phyloP scores from a whole-genome alignment of 192 early-diverging fungal genomes.

The Lobosporangium transversale region DNA sequence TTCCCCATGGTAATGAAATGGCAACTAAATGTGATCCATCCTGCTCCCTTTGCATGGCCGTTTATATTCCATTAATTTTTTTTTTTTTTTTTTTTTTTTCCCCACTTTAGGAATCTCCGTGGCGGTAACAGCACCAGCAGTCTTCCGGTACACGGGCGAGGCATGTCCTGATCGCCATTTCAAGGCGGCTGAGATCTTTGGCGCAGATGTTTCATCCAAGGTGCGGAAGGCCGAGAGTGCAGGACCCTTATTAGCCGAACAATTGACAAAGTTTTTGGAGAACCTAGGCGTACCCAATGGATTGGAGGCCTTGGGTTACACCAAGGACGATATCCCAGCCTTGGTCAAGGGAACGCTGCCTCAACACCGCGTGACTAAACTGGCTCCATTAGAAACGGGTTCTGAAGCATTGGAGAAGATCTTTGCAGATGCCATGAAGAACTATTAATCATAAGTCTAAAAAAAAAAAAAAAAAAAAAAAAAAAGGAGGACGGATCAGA shows the following conservation, averaged over 20 bases:
- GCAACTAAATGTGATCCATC: too few species aligned
- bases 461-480: slow-evolving; percentile 1
- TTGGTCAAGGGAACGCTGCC: slow-evolving; percentile 89
- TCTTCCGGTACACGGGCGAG: slow-evolving; percentile 84
- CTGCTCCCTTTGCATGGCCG: too few species aligned
- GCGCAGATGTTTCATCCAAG: slow-evolving; percentile 44
- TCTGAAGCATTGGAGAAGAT: slow-evolving; percentile 70
- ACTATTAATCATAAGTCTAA: slow-evolving; percentile 28
- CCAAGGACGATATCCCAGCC: slow-evolving; percentile 70
- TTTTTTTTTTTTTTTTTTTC: neutral
- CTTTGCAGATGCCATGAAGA: slow-evolving; percentile 71
- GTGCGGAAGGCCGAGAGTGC: slow-evolving; percentile 76
- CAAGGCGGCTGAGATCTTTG: slow-evolving; percentile 81
- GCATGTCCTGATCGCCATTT: slow-evolving; percentile 88
- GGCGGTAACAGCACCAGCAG: slow-evolving; percentile 90
- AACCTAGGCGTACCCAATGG: slow-evolving; percentile 86
- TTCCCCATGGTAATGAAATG: slow-evolving; percentile 46
- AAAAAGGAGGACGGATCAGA: too few species aligned
- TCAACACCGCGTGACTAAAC: slow-evolving; percentile 91
- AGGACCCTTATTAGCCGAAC: slow-evolving; percentile 79
- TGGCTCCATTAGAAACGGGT: slow-evolving; percentile 78
- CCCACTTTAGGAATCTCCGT: slow-evolving; percentile 76
- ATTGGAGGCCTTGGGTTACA: slow-evolving; percentile 79
- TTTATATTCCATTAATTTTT: too few species aligned
- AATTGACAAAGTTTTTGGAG: slow-evolving; percentile 79